phyloP scores from a whole-genome alignment of 306 rosid species.

The Senna siamea region DNA sequence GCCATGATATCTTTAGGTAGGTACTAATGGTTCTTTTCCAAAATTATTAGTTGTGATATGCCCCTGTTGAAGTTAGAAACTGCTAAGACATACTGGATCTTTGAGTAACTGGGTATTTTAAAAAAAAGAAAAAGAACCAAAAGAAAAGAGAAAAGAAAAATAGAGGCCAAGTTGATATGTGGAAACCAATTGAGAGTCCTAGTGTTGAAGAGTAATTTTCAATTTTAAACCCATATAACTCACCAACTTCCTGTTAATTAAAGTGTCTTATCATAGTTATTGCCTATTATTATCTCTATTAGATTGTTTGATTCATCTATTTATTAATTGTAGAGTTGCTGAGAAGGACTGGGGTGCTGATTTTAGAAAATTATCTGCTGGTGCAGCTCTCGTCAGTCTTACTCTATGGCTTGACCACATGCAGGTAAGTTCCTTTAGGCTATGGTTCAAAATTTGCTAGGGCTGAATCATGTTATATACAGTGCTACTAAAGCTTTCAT shows the following conservation, averaged over 20 bases:
- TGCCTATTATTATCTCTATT: not conserved
- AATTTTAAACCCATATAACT: not conserved
- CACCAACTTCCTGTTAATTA: not conserved
- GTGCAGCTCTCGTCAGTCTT: conserved; percentile 93
- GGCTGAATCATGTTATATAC: not conserved
- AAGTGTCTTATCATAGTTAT: not conserved
- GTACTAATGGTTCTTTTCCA: conserved; percentile 33
- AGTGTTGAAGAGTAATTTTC: not conserved
- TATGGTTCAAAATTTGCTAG: not conserved
- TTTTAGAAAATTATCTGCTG: conserved; percentile 91
- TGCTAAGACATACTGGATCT: conserved; percentile 13
- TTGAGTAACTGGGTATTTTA: not conserved
- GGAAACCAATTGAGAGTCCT: not conserved
- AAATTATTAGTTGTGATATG: conserved; percentile 9
- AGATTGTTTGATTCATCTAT: conserved; percentile 36
- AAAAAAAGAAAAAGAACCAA: not conserved
- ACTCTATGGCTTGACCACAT: conserved; percentile 97
- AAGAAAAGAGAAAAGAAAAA: not conserved
- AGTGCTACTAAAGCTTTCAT: not conserved
- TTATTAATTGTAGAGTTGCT: conserved; percentile 68
- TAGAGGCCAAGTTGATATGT: not conserved
- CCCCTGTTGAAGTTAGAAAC: conserved; percentile 29
- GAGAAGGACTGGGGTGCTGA: conserved; percentile 98
- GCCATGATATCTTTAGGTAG: conserved; percentile 73
- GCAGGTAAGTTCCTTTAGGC: conserved; percentile 70